A percentile compares a stretch with the other conserved stretches of the same genome.
Evolutionary conservation across 192 early-diverging fungal species (phyloP).

Genomic region (Podila clonocystis): DNA sequence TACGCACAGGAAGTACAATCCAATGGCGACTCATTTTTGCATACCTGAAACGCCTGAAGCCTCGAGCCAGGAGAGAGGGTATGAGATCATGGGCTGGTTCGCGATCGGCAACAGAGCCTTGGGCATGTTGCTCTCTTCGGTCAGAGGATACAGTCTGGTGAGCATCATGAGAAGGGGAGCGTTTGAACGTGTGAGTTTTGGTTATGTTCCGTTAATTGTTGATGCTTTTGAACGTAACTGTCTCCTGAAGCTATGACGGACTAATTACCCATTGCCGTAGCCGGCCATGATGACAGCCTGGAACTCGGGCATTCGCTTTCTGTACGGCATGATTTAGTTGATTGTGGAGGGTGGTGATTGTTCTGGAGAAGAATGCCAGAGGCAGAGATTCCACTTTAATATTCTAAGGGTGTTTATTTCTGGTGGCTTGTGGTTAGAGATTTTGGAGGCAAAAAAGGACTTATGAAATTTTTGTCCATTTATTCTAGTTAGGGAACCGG

Average conservation of each 20-base stretch:
- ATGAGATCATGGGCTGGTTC: slow-evolving; percentile 95
- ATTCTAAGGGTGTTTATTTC: slow-evolving; percentile 1
- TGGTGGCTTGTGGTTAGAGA: not conserved
- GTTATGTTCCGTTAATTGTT: not conserved
- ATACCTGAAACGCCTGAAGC: slow-evolving; percentile 72
- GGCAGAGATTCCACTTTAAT: not conserved
- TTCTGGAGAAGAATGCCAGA: not conserved
- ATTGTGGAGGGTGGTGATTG: not conserved
- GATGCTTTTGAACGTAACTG: not conserved
- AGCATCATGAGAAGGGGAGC: not conserved
- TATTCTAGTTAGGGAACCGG: slow-evolving; percentile 61
- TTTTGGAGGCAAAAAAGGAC: no score
- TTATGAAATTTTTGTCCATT: slow-evolving; percentile 4
- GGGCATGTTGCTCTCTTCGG: slow-evolving; percentile 84
- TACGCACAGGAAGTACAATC: not conserved
- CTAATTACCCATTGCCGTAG: slow-evolving; percentile 68
- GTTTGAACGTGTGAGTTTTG: not conserved
- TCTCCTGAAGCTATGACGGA: not conserved
- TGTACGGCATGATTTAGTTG: slow-evolving; percentile 28
- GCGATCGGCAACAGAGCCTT: slow-evolving; percentile 95
- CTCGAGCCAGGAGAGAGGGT: slow-evolving; percentile 95
- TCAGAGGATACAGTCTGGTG: slow-evolving; percentile 76
- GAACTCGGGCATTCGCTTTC: slow-evolving; percentile 63
- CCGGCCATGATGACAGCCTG: slow-evolving; percentile 76
- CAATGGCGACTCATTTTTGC: not conserved